phyloP scores from a whole-genome alignment of 371 early-diverging fungal species.

The Mucor indicus region DNA sequence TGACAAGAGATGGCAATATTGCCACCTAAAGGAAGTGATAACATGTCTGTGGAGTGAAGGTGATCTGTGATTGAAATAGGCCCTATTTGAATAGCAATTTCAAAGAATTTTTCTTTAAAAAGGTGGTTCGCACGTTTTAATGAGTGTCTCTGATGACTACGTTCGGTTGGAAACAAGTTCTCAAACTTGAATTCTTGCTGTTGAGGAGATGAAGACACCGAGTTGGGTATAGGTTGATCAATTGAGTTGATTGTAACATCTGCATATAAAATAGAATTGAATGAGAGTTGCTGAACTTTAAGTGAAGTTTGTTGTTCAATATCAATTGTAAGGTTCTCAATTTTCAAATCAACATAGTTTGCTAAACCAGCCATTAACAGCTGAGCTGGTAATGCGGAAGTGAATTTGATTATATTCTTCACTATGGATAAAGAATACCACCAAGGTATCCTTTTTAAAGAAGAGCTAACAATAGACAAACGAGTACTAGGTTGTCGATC shows the following conservation, averaged over 20 bases:
- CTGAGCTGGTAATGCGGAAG: conserved; percentile 48
- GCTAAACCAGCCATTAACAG: conserved; percentile 49
- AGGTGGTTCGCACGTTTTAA: conserved; percentile 43
- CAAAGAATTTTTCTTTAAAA: conserved; percentile 47
- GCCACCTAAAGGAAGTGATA: conserved; percentile 30
- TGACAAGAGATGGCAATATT: conserved; percentile 41
- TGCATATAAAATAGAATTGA: conserved; percentile 42
- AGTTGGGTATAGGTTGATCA: conserved; percentile 1
- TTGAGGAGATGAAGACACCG: conserved; percentile 3
- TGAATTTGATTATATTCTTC: conserved; percentile 36
- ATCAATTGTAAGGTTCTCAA: conserved; percentile 18
- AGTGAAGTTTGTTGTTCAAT: conserved; percentile 19
- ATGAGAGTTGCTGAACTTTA: conserved; percentile 20
- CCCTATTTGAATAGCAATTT: conserved; percentile 36
- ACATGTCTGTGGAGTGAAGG: conserved; percentile 8
- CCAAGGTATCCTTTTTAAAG: conserved; percentile 37
- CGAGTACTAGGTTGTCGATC: conserved; percentile 17
- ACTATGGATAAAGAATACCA: conserved; percentile 48
- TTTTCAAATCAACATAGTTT: conserved; percentile 43
- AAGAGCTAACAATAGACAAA: conserved; percentile 28
- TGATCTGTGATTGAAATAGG: conserved; percentile 8
- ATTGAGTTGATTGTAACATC: conserved; percentile 5
- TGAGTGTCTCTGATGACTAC: conserved; percentile 42
- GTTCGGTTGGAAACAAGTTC: conserved; percentile 12
- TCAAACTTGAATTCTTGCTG: neutral